phyloP scores from a whole-genome alignment of 2,329 filamentous ascomycete species.

The Colletotrichum tamarilloi region DNA sequence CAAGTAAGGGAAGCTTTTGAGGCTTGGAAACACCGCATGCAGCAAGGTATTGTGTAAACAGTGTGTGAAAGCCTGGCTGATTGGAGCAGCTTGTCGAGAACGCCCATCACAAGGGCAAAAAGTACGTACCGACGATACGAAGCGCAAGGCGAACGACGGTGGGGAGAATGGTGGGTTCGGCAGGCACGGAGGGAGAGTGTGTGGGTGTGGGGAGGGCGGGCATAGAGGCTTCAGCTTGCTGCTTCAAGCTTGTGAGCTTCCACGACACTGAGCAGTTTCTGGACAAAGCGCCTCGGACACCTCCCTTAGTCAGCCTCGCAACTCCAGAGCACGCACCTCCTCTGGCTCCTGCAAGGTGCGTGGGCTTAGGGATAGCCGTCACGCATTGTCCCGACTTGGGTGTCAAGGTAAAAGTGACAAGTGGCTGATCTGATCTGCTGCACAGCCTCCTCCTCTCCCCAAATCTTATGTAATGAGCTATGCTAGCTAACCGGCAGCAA shows the following conservation, averaged over 20 bases:
- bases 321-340: not conserved
- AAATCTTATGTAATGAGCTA: not conserved
- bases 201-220: not conserved
- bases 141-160: constrained; percentile 18
- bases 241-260: not conserved
- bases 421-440: too few species aligned
- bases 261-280: not conserved
- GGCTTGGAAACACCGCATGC: not conserved
- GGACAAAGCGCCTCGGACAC: not conserved
- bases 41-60: too few species aligned
- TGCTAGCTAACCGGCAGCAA: not conserved
- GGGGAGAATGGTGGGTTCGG: not conserved
- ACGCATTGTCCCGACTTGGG: too few species aligned
- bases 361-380: too few species aligned
- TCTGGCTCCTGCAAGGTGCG: too few species aligned
- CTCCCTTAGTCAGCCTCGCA: not conserved
- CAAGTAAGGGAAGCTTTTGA: not conserved
- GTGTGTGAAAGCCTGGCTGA: not conserved
- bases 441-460: too few species aligned
- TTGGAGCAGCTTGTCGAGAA: not conserved
- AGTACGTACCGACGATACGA: constrained; percentile 5
- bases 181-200: not conserved
- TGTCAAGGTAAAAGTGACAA: too few species aligned
- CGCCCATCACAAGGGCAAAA: not conserved
- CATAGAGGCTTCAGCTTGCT: not conserved